Base-by-base conservation (phyloP, 2,329 filamentous ascomycete species). In the Dryadomyces sulphureus region DNA sequence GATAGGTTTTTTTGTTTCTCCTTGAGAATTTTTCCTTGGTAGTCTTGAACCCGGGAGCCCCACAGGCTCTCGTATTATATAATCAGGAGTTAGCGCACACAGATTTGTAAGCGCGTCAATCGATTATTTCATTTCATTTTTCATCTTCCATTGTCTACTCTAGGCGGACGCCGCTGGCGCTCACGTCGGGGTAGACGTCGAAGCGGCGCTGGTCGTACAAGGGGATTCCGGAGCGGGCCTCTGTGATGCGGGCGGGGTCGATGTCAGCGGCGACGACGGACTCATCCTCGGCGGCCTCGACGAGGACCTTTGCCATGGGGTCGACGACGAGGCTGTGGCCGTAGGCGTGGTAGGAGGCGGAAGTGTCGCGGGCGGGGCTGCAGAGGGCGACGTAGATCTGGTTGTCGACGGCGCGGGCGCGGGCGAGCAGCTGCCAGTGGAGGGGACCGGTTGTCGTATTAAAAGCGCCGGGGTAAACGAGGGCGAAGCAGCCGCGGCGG, bases 391-490 rank as follows among this genome's bases (percentile, higher is more conserved):
- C 88, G 62, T 95, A 98, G 7, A 89, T 84, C 54, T 88, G 81
- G 22, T 80, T 82, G 49, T 98, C 81, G 11, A 82, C 84, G 54
- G 79, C 75, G 50, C 92, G 84, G 44, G 87, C 84, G 53, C 79
- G 70, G 24, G 86, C 87, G 41, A 84, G 76, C 53, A 98, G 66
- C 48, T 79, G 74, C 92, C 92, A 98, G 64, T 98, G 92, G 61
- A 96, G 64, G 6, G 84, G 81, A 0, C 92, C 92, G 0, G 92
- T 98, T 0, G 88, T 94, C 49, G 84, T 70, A 64, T 96, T 98
- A 72, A 98, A 98, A 1, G 92, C 92, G n/a, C 88, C 92, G 0
- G 92, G 92, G 63, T 95, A 96, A 17, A 96, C 61, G 45, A 96
- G 75, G 40, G 86, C 72, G 62, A 98, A 98, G 48, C 79, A 83